Evolutionary conservation across 83 land plant genomes (phyloP).

Genomic region (Picea engelmannii): DNA sequence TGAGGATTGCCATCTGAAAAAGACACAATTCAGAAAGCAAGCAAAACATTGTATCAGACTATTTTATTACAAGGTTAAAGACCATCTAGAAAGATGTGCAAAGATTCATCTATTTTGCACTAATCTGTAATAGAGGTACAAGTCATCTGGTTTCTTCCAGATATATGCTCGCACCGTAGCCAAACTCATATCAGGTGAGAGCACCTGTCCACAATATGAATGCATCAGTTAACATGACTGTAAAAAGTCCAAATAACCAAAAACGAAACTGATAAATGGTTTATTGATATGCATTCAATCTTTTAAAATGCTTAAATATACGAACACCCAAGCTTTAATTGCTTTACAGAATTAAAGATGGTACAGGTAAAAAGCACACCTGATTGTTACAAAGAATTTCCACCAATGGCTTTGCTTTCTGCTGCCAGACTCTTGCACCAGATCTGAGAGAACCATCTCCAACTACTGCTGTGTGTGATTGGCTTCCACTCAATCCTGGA

Average conservation of each 20-base stretch:
- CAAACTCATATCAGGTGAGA: slow-evolving; percentile 91
- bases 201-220: slow-evolving; percentile 46
- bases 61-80: slow-evolving; percentile 11
- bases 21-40: slow-evolving; percentile 8
- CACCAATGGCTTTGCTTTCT: slow-evolving; percentile 54
- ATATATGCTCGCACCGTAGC: slow-evolving; percentile 91
- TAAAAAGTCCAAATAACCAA: no score
- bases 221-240: not conserved
- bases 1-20: slow-evolving; percentile 5
- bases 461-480: slow-evolving; percentile 31
- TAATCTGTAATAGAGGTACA: slow-evolving; percentile 78
- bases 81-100: not conserved
- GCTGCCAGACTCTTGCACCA: slow-evolving; percentile 75
- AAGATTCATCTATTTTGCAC: slow-evolving; percentile 19
- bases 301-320: not conserved
- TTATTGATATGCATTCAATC: not conserved
- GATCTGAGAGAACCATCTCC: slow-evolving; percentile 62
- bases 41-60: slow-evolving; percentile 10
- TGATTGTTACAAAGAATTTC: slow-evolving; percentile 95
- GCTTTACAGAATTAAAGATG: no score
- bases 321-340: not conserved
- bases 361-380: slow-evolving; percentile 35
- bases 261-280: not conserved
- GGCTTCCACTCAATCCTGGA: slow-evolving; percentile 40
- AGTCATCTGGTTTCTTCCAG: slow-evolving; percentile 98